Conservation (phyloP, 2,329 filamentous ascomycete genomes). For the Monosporascus ibericus region DNA sequence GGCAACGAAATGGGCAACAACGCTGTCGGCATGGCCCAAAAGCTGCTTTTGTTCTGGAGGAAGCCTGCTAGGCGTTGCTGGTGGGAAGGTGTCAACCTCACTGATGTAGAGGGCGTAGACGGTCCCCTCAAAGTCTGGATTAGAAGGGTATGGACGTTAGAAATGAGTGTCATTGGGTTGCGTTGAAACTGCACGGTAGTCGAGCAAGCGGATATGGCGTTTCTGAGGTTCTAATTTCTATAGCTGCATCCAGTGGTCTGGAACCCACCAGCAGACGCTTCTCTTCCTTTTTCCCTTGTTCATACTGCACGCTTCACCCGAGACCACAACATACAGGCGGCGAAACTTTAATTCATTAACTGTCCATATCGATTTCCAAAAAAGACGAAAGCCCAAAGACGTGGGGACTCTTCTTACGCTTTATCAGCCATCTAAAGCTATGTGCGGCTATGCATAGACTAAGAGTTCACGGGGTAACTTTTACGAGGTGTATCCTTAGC, state of each 20-base stretch:
- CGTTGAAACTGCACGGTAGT: slow-evolving; percentile 41
- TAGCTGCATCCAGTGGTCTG: background rate
- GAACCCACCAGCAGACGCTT: background rate
- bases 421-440: no score
- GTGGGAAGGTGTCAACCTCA: slow-evolving; percentile 96
- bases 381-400: background rate
- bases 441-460: no score
- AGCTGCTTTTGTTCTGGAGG: slow-evolving; percentile 93
- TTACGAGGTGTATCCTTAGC: no score
- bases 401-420: background rate
- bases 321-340: background rate
- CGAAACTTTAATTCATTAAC: background rate
- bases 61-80: slow-evolving; percentile 95
- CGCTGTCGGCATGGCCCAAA: slow-evolving; percentile 96
- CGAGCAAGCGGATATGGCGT: slow-evolving; percentile 18
- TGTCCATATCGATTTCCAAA: background rate
- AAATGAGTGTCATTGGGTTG: slow-evolving; percentile 92
- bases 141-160: slow-evolving; percentile 92
- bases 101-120: slow-evolving; percentile 82
- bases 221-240: slow-evolving; percentile 1
- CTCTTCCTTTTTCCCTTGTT: background rate
- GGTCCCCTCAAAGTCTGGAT: slow-evolving; percentile 98
- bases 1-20: slow-evolving; percentile 69
- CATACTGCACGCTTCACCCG: background rate
- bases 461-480: no score